Percentiles rank a stretch among this genome's conserved stretches.
phyloP scores from a whole-genome alignment of 2,329 filamentous ascomycete genomes.

The Nectriaceae sp. region DNA sequence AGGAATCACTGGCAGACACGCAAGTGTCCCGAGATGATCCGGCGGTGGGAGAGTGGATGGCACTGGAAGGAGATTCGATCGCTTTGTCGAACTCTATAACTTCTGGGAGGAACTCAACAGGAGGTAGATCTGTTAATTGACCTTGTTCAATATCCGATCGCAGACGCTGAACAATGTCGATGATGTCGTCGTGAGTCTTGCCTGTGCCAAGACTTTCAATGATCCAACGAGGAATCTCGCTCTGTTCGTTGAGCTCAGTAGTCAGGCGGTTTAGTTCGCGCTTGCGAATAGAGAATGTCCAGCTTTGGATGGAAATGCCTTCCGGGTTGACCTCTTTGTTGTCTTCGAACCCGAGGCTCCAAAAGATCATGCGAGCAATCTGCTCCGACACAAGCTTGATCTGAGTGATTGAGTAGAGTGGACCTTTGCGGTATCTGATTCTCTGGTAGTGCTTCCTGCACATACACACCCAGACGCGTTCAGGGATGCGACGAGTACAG shows the following conservation, averaged over 20 bases:
- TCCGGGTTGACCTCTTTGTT: constrained; percentile 27
- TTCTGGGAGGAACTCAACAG: constrained; percentile 61
- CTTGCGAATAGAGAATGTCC: constrained; percentile 65
- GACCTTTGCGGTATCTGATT: constrained; percentile 66
- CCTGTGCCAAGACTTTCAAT: constrained; percentile 46
- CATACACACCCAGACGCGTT: constrained; percentile 71
- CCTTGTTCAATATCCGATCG: constrained; percentile 46
- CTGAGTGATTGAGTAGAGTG: constrained; percentile 62
- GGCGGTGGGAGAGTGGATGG: too few species aligned
- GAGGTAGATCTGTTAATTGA: constrained; percentile 50
- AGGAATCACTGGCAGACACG: too few species aligned
- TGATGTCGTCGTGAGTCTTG: constrained; percentile 50
- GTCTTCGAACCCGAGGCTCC: constrained; percentile 55
- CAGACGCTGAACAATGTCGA: constrained; percentile 48
- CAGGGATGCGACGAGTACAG: constrained; percentile 70
- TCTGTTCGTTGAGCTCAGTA: constrained; percentile 31
- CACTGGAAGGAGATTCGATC: neutral
- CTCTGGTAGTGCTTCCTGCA: constrained; percentile 86
- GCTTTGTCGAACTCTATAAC: constrained; percentile 38
- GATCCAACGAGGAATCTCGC: constrained; percentile 44
- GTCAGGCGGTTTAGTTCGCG: constrained; percentile 61
- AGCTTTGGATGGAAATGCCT: constrained; percentile 43
- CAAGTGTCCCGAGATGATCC: too few species aligned
- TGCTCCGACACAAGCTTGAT: constrained; percentile 65
- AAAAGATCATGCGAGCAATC: constrained; percentile 62